Base-by-base conservation (phyloP, 2,329 filamentous ascomycete genomes). In the Aaosphaeria pasadenensis region DNA sequence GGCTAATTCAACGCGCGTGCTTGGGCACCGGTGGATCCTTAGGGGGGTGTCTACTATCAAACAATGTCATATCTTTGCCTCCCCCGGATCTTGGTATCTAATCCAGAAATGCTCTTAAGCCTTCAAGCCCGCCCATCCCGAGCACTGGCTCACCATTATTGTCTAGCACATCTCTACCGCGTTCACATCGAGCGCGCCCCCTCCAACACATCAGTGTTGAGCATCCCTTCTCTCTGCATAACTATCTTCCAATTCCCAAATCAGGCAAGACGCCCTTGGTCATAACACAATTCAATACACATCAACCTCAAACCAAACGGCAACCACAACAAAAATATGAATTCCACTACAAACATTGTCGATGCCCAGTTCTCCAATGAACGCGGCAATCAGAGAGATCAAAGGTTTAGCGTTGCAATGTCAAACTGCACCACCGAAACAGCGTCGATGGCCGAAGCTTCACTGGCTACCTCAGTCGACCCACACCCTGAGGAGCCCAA, bases 401-500 rank as follows among this genome's bases (percentile, higher is more conserved):
- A 52, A 33, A 47, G 53, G 35, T 46, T 51, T 13, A 58, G 52
- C 13, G 49, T 66, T 17, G 58, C 64, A 28, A 40, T 64, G 24
- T 66, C 64, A 11, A 56, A 51, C 45, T 48, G 54, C 43, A 56
- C 56, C 30, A 54, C 60, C 9, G 52, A 56, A 30, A 55, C 55
- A 43, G 56, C 46, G 29, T 67, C 64, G 1, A 59, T 65, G 51
- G 52, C 49, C 44, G 44, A 58, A 46, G 39, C 53, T 30, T 59
- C 63, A 11, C 31, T 52, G 5, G 44, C 52, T 6, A 50, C 46
- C 11, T 36, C 9, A 13, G 7, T 41, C 38, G 11, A 35, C 30
- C 28, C 13, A 30, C 7, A 33, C 44, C 45, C 45, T 11, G 49
- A 56, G 11, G 70, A 74, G 46, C 67, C 67, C 5, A 66, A 66